Percentiles rank a stretch among this genome's conserved stretches.
Conservation (phyloP, 345 rosid species). For the Bretschneidera sinensis region DNA sequence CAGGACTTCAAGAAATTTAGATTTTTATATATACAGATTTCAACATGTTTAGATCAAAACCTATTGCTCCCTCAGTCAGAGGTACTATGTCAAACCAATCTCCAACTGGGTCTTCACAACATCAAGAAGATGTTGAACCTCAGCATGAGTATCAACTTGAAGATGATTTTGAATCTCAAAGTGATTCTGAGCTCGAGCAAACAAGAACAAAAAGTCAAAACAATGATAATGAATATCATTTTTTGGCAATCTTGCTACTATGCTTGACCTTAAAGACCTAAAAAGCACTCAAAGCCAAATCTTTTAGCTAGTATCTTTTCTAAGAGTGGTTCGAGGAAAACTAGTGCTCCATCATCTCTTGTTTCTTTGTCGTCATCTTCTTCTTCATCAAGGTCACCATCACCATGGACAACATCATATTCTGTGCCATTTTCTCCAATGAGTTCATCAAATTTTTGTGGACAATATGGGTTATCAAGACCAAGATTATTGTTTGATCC, state of each 20-base stretch:
- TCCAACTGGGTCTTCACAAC: too few species aligned
- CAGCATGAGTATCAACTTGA: too few species aligned
- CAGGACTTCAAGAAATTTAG: too few species aligned
- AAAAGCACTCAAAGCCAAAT: constrained; percentile 18
- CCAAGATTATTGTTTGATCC: constrained; percentile 20
- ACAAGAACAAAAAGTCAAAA: too few species aligned
- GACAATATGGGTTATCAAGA: constrained; percentile 6
- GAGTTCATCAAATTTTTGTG: constrained; percentile 13
- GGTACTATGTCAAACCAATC: too few species aligned
- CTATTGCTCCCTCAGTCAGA: too few species aligned
- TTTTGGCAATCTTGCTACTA: constrained; percentile 50
- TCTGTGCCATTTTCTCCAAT: constrained; percentile 34
- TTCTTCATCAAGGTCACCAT: constrained; percentile 22
- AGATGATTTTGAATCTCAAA: too few species aligned
- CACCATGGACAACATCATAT: constrained; percentile 2
- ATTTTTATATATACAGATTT: too few species aligned
- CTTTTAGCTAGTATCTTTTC: constrained; percentile 27
- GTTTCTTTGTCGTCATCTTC: constrained; percentile 32
- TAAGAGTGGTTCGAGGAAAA: constrained; percentile 26
- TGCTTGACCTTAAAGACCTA: constrained; percentile 16
- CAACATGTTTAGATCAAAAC: too few species aligned
- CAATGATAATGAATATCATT: too few species aligned
- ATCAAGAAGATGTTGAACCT: too few species aligned
- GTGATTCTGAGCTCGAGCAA: too few species aligned
- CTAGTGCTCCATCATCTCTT: constrained; percentile 13